Conservation (phyloP, 192 early-diverging fungal species). For the Backusella sp. region DNA sequence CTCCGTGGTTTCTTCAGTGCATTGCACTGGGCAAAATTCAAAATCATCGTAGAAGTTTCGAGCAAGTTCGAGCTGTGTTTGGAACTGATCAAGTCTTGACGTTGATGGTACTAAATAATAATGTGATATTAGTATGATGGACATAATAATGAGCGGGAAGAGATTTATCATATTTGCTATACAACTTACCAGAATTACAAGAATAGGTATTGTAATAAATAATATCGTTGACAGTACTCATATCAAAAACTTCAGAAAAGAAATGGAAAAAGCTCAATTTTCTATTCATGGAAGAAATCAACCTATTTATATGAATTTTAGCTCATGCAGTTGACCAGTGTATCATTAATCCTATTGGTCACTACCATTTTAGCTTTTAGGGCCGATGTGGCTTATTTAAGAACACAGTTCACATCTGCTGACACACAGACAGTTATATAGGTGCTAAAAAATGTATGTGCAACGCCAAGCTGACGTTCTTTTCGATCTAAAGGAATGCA, state of each 20-base stretch:
- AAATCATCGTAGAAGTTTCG: conserved; percentile 55
- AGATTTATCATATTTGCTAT: background rate
- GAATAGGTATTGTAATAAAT: background rate
- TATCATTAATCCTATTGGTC: background rate
- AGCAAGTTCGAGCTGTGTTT: conserved; percentile 49
- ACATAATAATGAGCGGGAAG: background rate
- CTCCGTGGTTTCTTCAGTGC: conserved; percentile 45
- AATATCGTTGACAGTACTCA: background rate
- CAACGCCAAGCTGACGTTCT: background rate
- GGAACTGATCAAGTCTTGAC: conserved; percentile 42
- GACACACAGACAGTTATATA: background rate
- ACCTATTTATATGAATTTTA: background rate
- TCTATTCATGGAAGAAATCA: background rate
- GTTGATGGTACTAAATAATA: background rate
- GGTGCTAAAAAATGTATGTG: background rate
- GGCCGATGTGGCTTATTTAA: background rate
- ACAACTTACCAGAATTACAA: background rate
- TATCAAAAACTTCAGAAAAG: conserved; percentile 1
- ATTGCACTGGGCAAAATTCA: conserved; percentile 55
- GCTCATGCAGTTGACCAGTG: background rate
- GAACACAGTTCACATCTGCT: background rate
- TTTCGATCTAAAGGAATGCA: background rate
- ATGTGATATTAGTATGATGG: background rate
- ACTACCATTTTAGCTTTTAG: conserved; percentile 10
- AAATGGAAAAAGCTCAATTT: background rate